Conservation (phyloP, 148 eudicot species). For the Agrostemma githago region DNA sequence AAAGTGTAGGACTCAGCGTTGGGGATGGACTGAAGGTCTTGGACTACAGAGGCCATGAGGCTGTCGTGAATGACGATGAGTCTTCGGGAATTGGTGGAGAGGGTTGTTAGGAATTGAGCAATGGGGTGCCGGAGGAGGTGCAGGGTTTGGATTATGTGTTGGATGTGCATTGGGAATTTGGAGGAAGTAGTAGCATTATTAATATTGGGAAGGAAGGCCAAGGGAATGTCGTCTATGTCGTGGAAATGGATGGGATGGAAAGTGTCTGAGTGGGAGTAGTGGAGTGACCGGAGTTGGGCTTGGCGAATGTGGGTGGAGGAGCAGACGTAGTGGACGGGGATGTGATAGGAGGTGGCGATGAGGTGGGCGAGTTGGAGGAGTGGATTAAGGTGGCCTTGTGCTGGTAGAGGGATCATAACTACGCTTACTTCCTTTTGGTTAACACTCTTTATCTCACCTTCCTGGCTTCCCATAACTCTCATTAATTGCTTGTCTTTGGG, state of each 20-base stretch:
- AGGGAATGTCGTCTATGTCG: conserved; percentile 39
- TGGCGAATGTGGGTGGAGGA: conserved; percentile 37
- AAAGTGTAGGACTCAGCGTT: conserved; percentile 41
- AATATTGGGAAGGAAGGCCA: conserved; percentile 20
- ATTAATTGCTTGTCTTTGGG: neutral
- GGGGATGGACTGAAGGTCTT: conserved; percentile 26
- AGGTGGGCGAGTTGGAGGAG: conserved; percentile 49
- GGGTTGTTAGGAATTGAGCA: conserved; percentile 16
- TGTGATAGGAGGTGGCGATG: conserved; percentile 30
- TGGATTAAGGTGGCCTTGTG: conserved; percentile 58
- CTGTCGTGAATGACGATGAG: conserved; percentile 49
- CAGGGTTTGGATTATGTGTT: conserved; percentile 28
- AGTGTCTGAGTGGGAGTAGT: conserved; percentile 5
- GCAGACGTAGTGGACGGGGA: conserved; percentile 37
- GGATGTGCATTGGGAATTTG: conserved; percentile 40
- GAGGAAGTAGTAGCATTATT: conserved; percentile 9
- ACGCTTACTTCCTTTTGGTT: conserved; percentile 24
- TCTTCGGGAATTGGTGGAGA: conserved; percentile 29
- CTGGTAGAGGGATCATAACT: conserved; percentile 44
- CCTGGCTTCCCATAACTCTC: conserved; percentile 8
- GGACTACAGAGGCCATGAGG: conserved; percentile 42
- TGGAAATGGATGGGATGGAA: conserved; percentile 35
- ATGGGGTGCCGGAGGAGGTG: conserved; percentile 34
- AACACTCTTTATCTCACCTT: neutral
- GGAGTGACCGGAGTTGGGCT: conserved; percentile 29